Evolutionary conservation across 2,329 filamentous ascomycete species (phyloP), one percentile per base, ranked within the genome.

Genomic region (Purpureocillium lavendulum): DNA sequence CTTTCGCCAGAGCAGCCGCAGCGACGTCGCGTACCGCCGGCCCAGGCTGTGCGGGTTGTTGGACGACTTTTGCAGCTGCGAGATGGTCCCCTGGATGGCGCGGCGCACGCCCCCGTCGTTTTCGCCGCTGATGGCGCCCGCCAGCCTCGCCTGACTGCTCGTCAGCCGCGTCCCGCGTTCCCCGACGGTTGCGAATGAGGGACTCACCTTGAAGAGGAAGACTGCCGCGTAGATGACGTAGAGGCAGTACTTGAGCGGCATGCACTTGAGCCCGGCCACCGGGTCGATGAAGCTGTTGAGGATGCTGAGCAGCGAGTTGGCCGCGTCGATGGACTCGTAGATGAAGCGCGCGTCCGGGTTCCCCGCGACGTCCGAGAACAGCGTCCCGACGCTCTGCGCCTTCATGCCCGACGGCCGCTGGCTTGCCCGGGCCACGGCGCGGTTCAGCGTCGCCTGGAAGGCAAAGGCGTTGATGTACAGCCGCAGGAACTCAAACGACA

Each of bases 391-490:
- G 55, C 32, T 54, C 51, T 36, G 55, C 47, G 30, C 54, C 49
- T 45, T 64, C 52, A 15, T 53, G 5, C 21, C 21, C 51, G 47
- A 59, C 58, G 35, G 56, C 53, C 49, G 63, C 62, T 41, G 52
- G 56, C 35, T 56, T 10, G 49, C 47, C 30, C 49, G 41, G 7
- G 53, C 35, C 5, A 67, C 46, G 61, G 59, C 40, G 58, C 72
- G 51, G 69, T 73, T 49, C 60, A 76, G 36, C 74, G 80, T 83
- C 3, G 82, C 82, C 53, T 87, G 82, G 48, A 86, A 86, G 2
- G 82, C 82, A 52, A 86, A 87, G 0, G 82, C 82, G 42, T 84
- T 85, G 36, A 82, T 83, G 55, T 87, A 87, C 1, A 87, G 67
- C 7, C 82, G 71, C 2, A 87, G 61, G 51, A 85, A 87, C 48